These are phyloP conservation scores for Vanrija sp. DNA, from an alignment of 1,284 basidiomycete genomes.

Conservation along the genomic window DNA sequence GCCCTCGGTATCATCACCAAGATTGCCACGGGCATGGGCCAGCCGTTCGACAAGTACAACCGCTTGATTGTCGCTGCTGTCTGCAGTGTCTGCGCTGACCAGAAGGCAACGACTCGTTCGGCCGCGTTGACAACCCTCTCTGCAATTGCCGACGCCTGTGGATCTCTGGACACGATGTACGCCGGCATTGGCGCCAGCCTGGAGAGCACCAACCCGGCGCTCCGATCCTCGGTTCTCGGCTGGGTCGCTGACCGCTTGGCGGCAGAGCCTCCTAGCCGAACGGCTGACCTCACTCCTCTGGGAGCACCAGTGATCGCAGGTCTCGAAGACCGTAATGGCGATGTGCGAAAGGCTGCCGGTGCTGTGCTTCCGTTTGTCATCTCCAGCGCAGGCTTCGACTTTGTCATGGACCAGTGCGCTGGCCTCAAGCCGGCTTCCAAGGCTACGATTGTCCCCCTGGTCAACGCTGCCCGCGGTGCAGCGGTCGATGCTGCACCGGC, in stretches of 20 bases:
- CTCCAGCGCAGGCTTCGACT: conserved; percentile 72
- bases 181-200: conserved; percentile 71
- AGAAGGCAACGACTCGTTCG: conserved; percentile 80
- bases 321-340: conserved; percentile 85
- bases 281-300: conserved; percentile 73
- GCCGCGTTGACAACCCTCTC: conserved; percentile 74
- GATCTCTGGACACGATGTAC: conserved; percentile 77
- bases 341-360: conserved; percentile 88
- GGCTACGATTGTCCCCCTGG: conserved; percentile 76
- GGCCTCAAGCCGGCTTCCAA: conserved; percentile 89
- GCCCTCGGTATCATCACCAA: conserved; percentile 86
- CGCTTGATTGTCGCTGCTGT: conserved; percentile 73
- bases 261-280: conserved; percentile 48
- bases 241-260: conserved; percentile 63
- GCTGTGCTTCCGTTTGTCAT: conserved; percentile 77
- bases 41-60: conserved; percentile 85
- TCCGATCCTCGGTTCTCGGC: conserved; percentile 74
- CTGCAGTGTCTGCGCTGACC: conserved; percentile 82
- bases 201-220: conserved; percentile 82
- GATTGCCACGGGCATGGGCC: conserved; percentile 90
- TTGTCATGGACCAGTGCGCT: conserved; percentile 78
- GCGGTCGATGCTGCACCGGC: conserved; percentile 33
- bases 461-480: conserved; percentile 59
- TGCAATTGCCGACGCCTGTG: conserved; percentile 79
- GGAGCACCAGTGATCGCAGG: conserved; percentile 68